These are phyloP conservation scores for Ogataea nonfermentans DNA, from an alignment of 805 yeast genomes.

Conservation along the genomic window DNA sequence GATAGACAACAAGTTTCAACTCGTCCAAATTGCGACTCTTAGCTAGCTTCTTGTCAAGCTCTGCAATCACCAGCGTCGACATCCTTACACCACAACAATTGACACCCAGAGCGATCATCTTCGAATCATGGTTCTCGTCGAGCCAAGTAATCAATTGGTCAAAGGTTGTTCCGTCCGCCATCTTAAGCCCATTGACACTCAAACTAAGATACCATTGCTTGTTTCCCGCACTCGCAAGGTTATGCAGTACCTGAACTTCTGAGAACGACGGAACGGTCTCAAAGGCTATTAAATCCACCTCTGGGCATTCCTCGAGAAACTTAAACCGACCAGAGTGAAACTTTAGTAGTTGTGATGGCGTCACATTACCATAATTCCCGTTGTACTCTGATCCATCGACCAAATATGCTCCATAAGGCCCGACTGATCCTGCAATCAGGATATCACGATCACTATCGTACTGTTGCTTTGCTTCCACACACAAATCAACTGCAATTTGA, in stretches of 20 bases:
- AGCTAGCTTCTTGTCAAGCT: constrained; percentile 17
- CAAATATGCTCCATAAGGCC: constrained; percentile 73
- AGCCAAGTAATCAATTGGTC: constrained; percentile 30
- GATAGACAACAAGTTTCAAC: constrained; percentile 56
- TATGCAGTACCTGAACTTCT: constrained; percentile 51
- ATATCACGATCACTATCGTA: constrained; percentile 13
- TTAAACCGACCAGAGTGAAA: constrained; percentile 52
- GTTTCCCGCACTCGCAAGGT: constrained; percentile 15
- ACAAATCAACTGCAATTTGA: constrained; percentile 25
- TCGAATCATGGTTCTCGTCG: constrained; percentile 19
- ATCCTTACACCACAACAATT: constrained; percentile 58
- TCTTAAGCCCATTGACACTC: constrained; percentile 38
- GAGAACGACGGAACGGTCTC: constrained; percentile 69
- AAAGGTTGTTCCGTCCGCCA: constrained; percentile 53
- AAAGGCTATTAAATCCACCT: constrained; percentile 57
- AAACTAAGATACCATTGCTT: constrained; percentile 32
- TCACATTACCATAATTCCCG: constrained; percentile 55
- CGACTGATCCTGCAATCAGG: constrained; percentile 61
- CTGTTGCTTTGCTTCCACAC: constrained; percentile 21
- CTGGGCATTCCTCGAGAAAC: constrained; percentile 37
- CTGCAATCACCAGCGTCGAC: constrained; percentile 41
- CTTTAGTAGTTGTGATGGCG: constrained; percentile 38
- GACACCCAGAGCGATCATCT: constrained; percentile 53
- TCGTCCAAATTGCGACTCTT: constrained; percentile 13
- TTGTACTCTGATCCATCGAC: constrained; percentile 72